Base-by-base conservation (phyloP, 2,329 filamentous ascomycete species). In the Lizonia empirigonia region DNA sequence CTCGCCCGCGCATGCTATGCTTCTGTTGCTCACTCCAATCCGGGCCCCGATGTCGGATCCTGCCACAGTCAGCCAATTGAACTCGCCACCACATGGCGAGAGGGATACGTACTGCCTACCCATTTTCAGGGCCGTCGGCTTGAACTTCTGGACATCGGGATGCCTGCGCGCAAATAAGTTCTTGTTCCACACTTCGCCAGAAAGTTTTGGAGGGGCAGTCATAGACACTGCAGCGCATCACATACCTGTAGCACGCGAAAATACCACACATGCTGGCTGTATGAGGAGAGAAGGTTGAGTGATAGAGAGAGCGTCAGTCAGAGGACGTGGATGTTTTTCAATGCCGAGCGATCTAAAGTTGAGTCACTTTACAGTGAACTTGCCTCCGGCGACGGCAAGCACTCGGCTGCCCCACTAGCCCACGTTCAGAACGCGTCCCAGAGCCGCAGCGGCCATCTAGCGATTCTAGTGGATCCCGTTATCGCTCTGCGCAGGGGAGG, bases 61-160 rank as follows among this genome's bases (percentile, higher is more conserved):
- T 95, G 74, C 44, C 50, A 63, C 59, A 68, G 53, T 62, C 62
- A 79, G 62, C 68, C 65, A 72, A 67, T 68, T 58, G 54, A 35
- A 48, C 20, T 22, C 42, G 30, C 20, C 46, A 35, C 38, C 37
- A 35, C 22, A 6, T 38, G 12, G 13, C 32, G 29, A 36, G 32
- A 29, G 30, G 29, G 19, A 45, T 39, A 84, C 89, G 77, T 84
- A 96, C 91, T 90, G 88, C 83, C 97, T 97, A 63, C 91, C 87
- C 80, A 97, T 89, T 78, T 88, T 88, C 77, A 97, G 82, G 71
- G 93, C 93, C 58, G 89, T 93, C 42, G 93, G 89, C 85, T 97
- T 97, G 83, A 97, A 97, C 72, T 91, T 92, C 72, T 90, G 86
- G 70, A 97, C 91, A 84, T 97, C 90, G 60, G 93, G 92, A 74